Base-by-base conservation (phyloP, 2,329 filamentous ascomycete genomes). In the Talaromyces atroroseus region DNA sequence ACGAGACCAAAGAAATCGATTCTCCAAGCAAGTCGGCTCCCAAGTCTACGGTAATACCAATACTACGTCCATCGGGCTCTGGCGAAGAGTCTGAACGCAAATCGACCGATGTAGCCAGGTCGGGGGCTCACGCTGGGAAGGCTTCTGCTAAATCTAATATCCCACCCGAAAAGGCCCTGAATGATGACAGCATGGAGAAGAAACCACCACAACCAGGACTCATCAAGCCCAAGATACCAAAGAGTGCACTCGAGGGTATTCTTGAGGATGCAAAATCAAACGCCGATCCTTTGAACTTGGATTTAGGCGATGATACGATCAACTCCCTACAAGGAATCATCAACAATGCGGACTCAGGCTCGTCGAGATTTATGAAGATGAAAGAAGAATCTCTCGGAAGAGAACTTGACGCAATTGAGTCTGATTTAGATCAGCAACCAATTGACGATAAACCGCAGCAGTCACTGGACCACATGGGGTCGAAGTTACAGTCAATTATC, bases 231-330 rank as follows among this genome's bases (percentile, higher is more conserved):
- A 68, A 72, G 47, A 58, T 75, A 26, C 74, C 74, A 18, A 72
- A 71, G 49, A 77, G 74, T 58, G 74, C 68, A 3, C 59, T 76
- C 18, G 73, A 74, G 55, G 70, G 70, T 2, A 69, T 76, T 23
- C 67, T 76, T 38, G 70, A 75, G 52, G 68, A 75, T 54, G 66
- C 66, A 21, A 75, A 67, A 57, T 68, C 70, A 1, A 66, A 73
- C 50, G 71, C 70, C 29, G 69, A 74, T 20, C 63, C 66, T 1
- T 61, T 76, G 18, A 66, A 68, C 11, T 60, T 76, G 6, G 66
- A 68, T 12, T 60, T 76, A 5, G 73, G 75, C 12, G 75, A 77
- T 56, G 73, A 74, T 58, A 78, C 76, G 2, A 69, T 78, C 44
- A 72, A 76, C 52, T 77, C 74, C 18, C 69, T 78, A 18, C 69